Evolutionary conservation across 768 basidiomycete species (phyloP).

Genomic region (Agaricus subrufescens): DNA sequence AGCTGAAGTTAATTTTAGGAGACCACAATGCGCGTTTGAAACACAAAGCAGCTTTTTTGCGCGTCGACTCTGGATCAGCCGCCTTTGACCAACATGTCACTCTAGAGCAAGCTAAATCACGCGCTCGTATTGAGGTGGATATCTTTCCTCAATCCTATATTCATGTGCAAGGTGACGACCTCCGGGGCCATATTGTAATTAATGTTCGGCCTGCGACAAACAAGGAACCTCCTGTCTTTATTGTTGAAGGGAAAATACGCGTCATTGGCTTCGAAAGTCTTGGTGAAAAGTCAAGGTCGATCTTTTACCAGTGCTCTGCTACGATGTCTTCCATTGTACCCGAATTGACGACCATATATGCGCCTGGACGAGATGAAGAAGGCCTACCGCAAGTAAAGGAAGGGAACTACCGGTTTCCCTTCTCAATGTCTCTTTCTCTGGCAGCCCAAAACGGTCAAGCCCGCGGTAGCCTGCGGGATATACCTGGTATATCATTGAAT

Average conservation of each 20-base stretch:
- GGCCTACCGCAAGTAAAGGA: conserved; percentile 60
- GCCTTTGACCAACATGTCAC: conserved; percentile 27
- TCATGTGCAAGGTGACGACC: conserved; percentile 73
- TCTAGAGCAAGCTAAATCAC: conserved; percentile 69
- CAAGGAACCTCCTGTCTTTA: conserved; percentile 52
- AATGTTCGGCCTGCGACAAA: conserved; percentile 51
- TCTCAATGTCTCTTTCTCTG: conserved; percentile 62
- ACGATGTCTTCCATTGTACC: conserved; percentile 47
- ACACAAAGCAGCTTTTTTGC: conserved; percentile 43
- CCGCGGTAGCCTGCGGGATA: conserved; percentile 53
- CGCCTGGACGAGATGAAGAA: conserved; percentile 46
- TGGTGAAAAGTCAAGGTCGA: conserved; percentile 55
- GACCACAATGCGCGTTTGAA: conserved; percentile 53
- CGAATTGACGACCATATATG: conserved; percentile 36
- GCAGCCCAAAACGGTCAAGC: conserved; percentile 46
- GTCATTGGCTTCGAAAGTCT: conserved; percentile 83
- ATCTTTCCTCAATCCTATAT: conserved; percentile 71
- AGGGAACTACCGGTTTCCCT: conserved; percentile 69
- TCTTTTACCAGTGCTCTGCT: conserved; percentile 76
- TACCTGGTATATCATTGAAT: conserved; percentile 58
- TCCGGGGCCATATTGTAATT: conserved; percentile 69
- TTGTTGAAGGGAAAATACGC: conserved; percentile 75
- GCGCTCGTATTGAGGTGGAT: conserved; percentile 78
- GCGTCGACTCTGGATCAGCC: conserved; percentile 18
- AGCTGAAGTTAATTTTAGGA: conserved; percentile 61